Base-by-base conservation (phyloP, 495 filamentous ascomycete genomes). In the Hypomontagnella monticulosa region DNA sequence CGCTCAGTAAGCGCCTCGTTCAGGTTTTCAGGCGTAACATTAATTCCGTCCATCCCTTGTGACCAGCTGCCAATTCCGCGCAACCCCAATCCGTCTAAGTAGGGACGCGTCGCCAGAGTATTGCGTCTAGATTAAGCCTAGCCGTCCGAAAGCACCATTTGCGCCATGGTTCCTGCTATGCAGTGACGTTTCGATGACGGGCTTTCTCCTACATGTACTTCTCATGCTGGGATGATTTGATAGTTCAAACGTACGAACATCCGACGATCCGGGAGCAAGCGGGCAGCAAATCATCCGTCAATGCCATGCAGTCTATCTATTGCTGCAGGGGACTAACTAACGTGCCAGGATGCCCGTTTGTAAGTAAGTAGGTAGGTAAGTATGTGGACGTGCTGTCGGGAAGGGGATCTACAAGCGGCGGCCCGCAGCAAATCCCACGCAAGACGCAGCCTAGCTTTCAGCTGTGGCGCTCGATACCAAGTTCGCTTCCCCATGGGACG, bases 371-470 rank as follows among this genome's bases (percentile, higher is more conserved):
- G n/a, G n/a, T n/a, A n/a, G n/a, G n/a, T 27, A 6, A 3, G 23
- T 27, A 27, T 27, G 6, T 6, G 6, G 6, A 6, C 6, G 23
- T 27, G 23, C 23, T 27, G 6, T 27, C 23, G 23, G 23, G 23
- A 27, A 27, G 23, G 23, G 23, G 23, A 6, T 27, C 23, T 6
- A 27, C 6, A 27, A 27, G 23, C 23, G 6, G 23, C 23, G 23
- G 23, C 23, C 23, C 23, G 23, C 23, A 27, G 23, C 23, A 27
- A 27, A 27, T 27, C 23, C 23, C 23, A 27, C 23, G 23, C 23
- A 27, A 27, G n/a, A 41, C 51, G 20, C n/a, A 42, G 51, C 51
- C 51, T 55, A 32, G 32, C 38, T 64, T 64, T 64, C 61, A 64
- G 61, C 61, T 57, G 46, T 57, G 61, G 52, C 53, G 52, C 57